Percentiles rank a stretch among this genome's conserved stretches.
phyloP scores from a whole-genome alignment of 1,284 basidiomycete genomes.

The Pulchroboletus neoregius region DNA sequence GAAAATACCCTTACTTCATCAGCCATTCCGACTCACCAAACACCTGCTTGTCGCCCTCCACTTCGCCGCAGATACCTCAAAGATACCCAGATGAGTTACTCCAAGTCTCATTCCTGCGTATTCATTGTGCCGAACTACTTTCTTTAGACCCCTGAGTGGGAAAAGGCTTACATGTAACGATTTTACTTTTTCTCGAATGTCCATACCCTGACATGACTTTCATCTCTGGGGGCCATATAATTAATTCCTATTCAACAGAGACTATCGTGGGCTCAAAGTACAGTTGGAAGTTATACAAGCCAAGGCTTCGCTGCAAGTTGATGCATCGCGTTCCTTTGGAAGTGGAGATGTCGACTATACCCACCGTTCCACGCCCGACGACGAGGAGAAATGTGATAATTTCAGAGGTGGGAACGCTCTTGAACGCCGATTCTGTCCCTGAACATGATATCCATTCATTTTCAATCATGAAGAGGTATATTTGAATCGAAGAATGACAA shows the following conservation, averaged over 20 bases:
- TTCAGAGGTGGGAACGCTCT: conserved; percentile 8
- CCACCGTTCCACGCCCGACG: background rate
- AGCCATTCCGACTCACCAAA: conserved; percentile 12
- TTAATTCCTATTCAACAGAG: conserved; percentile 38
- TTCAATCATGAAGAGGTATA: conserved; percentile 3
- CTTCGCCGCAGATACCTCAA: conserved; percentile 51
- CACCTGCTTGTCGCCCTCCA: background rate
- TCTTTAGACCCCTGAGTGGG: conserved; percentile 73
- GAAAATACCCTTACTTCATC: conserved; percentile 9
- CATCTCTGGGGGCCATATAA: background rate
- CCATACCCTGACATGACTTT: conserved; percentile 2
- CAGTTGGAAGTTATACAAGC: conserved; percentile 54
- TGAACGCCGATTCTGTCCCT: background rate
- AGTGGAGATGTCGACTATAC: conserved; percentile 1
- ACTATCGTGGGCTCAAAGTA: conserved; percentile 72
- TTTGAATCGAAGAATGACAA: background rate
- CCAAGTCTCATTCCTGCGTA: background rate
- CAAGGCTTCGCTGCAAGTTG: conserved; percentile 21
- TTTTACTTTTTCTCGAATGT: background rate
- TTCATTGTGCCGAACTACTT: conserved; percentile 1
- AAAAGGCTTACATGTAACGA: conserved; percentile 73
- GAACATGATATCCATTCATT: background rate
- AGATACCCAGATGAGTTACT: conserved; percentile 57
- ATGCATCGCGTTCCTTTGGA: conserved; percentile 16
- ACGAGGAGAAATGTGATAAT: conserved; percentile 4